Conservation (phyloP, 352 stramenopile genomes). For the Pythium guiyangense region DNA sequence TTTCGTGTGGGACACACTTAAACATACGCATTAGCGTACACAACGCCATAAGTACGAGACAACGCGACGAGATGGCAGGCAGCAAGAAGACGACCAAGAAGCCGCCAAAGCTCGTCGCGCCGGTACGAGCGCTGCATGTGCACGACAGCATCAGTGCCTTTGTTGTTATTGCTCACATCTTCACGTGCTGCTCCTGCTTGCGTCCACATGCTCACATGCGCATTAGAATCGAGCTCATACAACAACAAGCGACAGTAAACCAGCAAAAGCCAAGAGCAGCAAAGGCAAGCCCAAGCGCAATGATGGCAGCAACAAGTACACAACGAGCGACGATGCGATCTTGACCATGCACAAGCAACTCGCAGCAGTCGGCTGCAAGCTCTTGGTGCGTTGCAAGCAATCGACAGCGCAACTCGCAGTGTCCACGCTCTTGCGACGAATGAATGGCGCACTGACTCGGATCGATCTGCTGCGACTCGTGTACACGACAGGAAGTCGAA, state of each 20-base stretch:
- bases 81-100: conserved; percentile 31
- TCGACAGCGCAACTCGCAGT: neutral
- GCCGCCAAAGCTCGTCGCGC: conserved; percentile 21
- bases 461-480: neutral
- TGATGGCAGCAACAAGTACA: conserved; percentile 12
- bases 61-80: neutral
- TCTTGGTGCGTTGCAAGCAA: conserved; percentile 24
- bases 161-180: neutral
- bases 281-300: neutral
- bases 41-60: neutral
- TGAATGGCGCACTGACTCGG: neutral
- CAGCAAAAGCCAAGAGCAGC: conserved; percentile 4
- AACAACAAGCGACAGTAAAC: conserved; percentile 11
- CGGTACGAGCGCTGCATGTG: neutral
- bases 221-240: neutral
- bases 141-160: neutral
- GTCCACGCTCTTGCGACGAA: neutral
- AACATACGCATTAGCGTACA: neutral
- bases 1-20: too few relatives aligned
- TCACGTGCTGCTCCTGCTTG: neutral
- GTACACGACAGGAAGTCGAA: conserved; percentile 54
- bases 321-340: conserved; percentile 40
- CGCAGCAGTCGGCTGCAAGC: conserved; percentile 53
- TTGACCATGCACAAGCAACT: conserved; percentile 55
- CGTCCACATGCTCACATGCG: neutral